Percentiles rank a stretch among this genome's conserved stretches.
Evolutionary conservation across 164 flowering plant genomes (phyloP).

Genomic region (Annona cherimola): DNA sequence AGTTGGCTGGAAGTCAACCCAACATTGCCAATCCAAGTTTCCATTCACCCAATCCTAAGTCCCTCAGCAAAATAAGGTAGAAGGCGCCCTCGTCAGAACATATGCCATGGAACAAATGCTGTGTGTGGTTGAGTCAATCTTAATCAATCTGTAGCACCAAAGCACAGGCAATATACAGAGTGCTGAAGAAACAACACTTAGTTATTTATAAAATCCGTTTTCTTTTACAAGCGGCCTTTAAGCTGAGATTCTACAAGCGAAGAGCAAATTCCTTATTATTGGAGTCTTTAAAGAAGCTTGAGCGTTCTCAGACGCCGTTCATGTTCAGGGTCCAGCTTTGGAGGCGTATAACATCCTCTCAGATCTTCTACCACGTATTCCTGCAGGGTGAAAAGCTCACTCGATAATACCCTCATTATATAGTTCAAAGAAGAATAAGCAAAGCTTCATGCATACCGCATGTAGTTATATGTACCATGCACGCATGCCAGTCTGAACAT

Average conservation of each 20-base stretch:
- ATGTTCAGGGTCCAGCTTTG: constrained; percentile 77
- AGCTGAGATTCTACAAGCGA: neutral
- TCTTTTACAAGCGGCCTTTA: neutral
- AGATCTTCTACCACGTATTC: constrained; percentile 93
- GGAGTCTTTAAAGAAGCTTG: constrained; percentile 49
- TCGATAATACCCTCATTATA: neutral
- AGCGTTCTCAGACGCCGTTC: constrained; percentile 74
- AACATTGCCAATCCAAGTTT: no score
- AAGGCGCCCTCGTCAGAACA: no score
- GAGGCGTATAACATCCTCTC: constrained; percentile 64
- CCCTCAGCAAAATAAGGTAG: no score
- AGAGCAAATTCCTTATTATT: neutral
- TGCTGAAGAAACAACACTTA: neutral
- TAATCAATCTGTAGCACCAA: no score
- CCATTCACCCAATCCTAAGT: no score
- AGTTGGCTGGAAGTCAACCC: no score
- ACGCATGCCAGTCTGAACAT: no score
- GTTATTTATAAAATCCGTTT: neutral
- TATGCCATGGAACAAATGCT: no score
- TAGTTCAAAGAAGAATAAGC: no score
- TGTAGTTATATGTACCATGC: no score
- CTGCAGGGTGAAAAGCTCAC: constrained; percentile 29
- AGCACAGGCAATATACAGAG: neutral
- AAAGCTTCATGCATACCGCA: no score
- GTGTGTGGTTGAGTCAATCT: no score